Evolutionary conservation across 2,329 filamentous ascomycete genomes (phyloP), one percentile per base, ranked within the genome.

Genomic region (Neonectria punicea): DNA sequence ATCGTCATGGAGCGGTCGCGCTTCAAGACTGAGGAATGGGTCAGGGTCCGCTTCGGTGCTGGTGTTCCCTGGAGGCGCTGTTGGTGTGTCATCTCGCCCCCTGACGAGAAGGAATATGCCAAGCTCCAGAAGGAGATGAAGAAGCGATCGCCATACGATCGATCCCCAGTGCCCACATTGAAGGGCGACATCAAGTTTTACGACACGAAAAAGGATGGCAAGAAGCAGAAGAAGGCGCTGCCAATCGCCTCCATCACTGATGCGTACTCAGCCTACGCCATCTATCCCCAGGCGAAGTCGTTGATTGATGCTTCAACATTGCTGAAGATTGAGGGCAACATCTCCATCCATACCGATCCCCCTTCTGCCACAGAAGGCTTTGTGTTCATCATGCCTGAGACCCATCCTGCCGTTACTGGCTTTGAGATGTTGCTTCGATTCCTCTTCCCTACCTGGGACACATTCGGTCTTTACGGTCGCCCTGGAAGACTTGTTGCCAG

Each of bases 361-460:
- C 89, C 93, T 25, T 90, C 91, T 0, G 89, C 89, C 2, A 92
- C 92, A 0, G 96, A 99, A 77, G 96, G 96, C 0, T 98, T 98
- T 73, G 93, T 99, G 5, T 99, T 99, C 75, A 90, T 98, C 71
- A 98, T 99, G 94, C 96, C 96, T 4, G 96, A 99, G 78, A 88
- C 92, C 1, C 93, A 93, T 74, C 91, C 95, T n/a, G 94, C 93
- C 18, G 92, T 99, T 13, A 92, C 89, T 59, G 96, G 96, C 0
- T 97, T 98, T 72, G 96, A 98, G 79, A 98, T 97, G 85, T 91
- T 99, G 85, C 84, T 99, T 36, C 89, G 93, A 50, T 98, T 93
- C 81, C 84, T 99, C 13, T 97, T 99, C 77, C 96, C 96, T 0
- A 93, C 94, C 0, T 99, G 93, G 84, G 96, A 99, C 77, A 93